Percentiles rank a stretch among this genome's conserved stretches.
These are phyloP conservation scores for Penicillium cinerascens DNA, from an alignment of 495 filamentous ascomycete genomes.

Conservation along the genomic window DNA sequence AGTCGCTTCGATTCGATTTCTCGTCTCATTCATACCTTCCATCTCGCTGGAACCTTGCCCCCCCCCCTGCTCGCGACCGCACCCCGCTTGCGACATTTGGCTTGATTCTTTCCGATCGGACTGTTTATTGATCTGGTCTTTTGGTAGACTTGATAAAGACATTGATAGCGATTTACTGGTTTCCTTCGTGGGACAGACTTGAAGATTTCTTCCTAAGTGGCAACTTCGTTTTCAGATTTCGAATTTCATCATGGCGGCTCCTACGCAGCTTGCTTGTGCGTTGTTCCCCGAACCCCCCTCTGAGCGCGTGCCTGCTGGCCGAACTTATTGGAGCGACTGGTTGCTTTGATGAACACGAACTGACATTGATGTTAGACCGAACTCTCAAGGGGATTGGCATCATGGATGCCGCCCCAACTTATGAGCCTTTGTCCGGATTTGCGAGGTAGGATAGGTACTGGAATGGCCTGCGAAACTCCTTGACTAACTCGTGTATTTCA, in stretches of 20 bases:
- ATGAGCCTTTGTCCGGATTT: slow-evolving; percentile 82
- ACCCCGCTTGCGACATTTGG: background rate
- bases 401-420: slow-evolving; percentile 84
- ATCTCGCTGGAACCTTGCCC: background rate
- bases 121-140: background rate
- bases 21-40: background rate
- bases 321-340: background rate
- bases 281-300: slow-evolving; percentile 14
- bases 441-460: slow-evolving; percentile 44
- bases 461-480: background rate
- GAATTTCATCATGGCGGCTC: slow-evolving; percentile 65
- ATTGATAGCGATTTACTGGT: background rate
- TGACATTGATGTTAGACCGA: slow-evolving; percentile 55
- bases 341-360: slow-evolving; percentile 1
- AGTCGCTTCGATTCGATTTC: background rate
- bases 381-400: slow-evolving; percentile 95
- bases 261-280: slow-evolving; percentile 85
- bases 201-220: slow-evolving; percentile 8
- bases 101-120: background rate
- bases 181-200: background rate
- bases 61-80: background rate
- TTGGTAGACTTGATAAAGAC: background rate
- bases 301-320: background rate
- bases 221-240: slow-evolving; percentile 14
- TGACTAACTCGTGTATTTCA: slow-evolving; percentile 21